Percentiles rank a stretch among this genome's conserved stretches.
Evolutionary conservation across 2,329 filamentous ascomycete species (phyloP).

Genomic region (Colletotrichum nymphaeae): DNA sequence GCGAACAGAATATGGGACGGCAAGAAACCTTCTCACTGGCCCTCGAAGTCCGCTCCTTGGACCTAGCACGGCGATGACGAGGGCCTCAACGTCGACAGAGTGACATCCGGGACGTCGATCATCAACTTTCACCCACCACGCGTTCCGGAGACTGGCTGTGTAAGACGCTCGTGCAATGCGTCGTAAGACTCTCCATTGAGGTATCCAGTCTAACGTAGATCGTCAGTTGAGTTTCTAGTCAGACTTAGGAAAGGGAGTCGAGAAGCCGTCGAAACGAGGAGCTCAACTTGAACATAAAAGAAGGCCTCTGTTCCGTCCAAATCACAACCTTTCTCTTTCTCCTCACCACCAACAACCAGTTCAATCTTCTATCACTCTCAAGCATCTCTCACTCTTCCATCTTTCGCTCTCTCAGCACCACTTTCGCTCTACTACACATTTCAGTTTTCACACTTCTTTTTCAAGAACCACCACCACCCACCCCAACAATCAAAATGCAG

Average conservation of each 20-base stretch:
- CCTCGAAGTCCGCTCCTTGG: neutral
- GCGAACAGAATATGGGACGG: neutral
- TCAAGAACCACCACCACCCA: neutral
- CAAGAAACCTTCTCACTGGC: neutral
- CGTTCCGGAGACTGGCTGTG: neutral
- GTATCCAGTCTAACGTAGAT: neutral
- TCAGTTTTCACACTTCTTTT: neutral
- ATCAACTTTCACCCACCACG: neutral
- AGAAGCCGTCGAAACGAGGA: neutral
- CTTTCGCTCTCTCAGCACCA: neutral
- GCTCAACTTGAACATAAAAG: neutral
- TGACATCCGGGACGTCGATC: conserved; percentile 8
- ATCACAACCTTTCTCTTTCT: neutral
- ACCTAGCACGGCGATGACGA: neutral
- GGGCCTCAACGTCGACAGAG: neutral
- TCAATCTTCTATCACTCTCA: conserved; percentile 12
- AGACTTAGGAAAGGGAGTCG: neutral
- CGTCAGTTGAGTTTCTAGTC: neutral
- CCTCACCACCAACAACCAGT: conserved; percentile 17
- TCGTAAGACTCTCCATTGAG: neutral
- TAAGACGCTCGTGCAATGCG: neutral
- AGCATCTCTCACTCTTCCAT: conserved; percentile 9
- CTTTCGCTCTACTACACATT: neutral
- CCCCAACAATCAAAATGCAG: conserved; percentile 18
- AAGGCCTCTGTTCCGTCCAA: neutral